Evolutionary conservation across 1,139 yeast genomes (phyloP).

Genomic region (Hemisphaericaspora subhashii): DNA sequence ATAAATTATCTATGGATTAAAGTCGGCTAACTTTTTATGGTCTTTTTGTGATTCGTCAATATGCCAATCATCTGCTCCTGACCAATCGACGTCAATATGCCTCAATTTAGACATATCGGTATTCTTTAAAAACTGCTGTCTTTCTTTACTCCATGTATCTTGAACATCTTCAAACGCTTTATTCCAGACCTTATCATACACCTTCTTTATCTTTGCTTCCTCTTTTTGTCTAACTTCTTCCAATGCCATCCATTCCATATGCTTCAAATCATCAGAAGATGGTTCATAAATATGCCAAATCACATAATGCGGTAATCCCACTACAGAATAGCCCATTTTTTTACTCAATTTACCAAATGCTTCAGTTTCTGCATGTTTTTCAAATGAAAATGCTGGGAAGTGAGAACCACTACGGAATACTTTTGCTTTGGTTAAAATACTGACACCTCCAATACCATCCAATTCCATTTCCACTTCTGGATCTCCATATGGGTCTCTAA

Average conservation of each 20-base stretch:
- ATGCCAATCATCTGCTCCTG: conserved; percentile 54
- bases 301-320: conserved; percentile 86
- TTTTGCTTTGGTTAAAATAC: conserved; percentile 74
- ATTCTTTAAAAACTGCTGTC: conserved; percentile 65
- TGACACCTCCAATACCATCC: conserved; percentile 92
- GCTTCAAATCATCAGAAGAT: conserved; percentile 79
- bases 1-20: conserved; percentile 31
- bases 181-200: conserved; percentile 74
- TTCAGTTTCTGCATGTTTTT: conserved; percentile 91
- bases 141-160: conserved; percentile 67
- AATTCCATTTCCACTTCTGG: conserved; percentile 84
- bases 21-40: conserved; percentile 43
- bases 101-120: conserved; percentile 59
- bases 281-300: conserved; percentile 95
- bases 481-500: conserved; percentile 84
- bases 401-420: conserved; percentile 81
- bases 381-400: conserved; percentile 88
- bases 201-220: conserved; percentile 64
- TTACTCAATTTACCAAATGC: conserved; percentile 87
- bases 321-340: conserved; percentile 77
- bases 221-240: conserved; percentile 77
- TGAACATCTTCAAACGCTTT: conserved; percentile 75
- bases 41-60: conserved; percentile 26
- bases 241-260: conserved; percentile 96
- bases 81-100: conserved; percentile 64